phyloP scores from a whole-genome alignment of 2,329 filamentous ascomycete species.

The Anthostomella pinea region DNA sequence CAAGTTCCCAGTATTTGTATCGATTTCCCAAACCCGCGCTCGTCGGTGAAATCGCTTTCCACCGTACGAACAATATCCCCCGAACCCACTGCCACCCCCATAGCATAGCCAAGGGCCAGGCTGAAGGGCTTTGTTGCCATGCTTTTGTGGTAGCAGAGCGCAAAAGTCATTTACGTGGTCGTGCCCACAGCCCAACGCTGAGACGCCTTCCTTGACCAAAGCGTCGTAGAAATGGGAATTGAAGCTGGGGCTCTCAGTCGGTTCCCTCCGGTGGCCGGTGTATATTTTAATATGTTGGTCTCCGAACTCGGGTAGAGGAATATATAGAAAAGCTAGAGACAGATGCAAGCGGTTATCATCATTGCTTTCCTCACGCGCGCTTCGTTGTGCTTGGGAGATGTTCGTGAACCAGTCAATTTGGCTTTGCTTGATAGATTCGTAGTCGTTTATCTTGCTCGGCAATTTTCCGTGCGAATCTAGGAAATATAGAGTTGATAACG shows the following conservation, averaged over 20 bases:
- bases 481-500: conserved; percentile 29
- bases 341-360: conserved; percentile 17
- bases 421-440: conserved; percentile 28
- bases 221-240: conserved; percentile 33
- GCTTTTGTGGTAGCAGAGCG: conserved; percentile 27
- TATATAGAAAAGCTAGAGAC: conserved; percentile 29
- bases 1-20: conserved; percentile 20
- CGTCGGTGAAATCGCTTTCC: conserved; percentile 28
- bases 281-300: conserved; percentile 24
- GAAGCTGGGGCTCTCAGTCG: conserved; percentile 26
- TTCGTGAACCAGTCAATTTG: conserved; percentile 32
- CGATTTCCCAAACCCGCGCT: conserved; percentile 29
- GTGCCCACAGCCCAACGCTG: conserved; percentile 31
- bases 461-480: conserved; percentile 31
- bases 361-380: conserved; percentile 12
- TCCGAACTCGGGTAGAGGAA: conserved; percentile 29
- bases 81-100: conserved; percentile 28
- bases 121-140: conserved; percentile 12
- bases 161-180: conserved; percentile 35
- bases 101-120: conserved; percentile 31
- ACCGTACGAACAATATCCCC: conserved; percentile 31
- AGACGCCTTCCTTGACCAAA: conserved; percentile 25
- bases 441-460: conserved; percentile 25
- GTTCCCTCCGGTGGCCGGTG: conserved; percentile 27
- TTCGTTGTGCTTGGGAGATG: conserved; percentile 26